Evolutionary conservation across 2,329 filamentous ascomycete species (phyloP).

Genomic region (Trichoderma sp.): DNA sequence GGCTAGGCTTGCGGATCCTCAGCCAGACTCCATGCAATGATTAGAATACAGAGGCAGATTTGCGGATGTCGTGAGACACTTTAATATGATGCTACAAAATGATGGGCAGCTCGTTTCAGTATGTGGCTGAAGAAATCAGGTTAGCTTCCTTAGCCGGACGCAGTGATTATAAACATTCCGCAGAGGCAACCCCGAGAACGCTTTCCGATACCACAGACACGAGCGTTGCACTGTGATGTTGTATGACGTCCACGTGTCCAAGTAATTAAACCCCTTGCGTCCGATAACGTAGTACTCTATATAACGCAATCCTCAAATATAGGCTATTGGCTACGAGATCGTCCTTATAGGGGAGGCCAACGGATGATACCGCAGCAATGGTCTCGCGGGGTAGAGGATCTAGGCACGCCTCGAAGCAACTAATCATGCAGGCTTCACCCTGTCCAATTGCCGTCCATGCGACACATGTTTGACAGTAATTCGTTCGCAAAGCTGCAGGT

Average conservation of each 20-base stretch:
- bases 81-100: background rate
- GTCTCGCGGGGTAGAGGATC: background rate
- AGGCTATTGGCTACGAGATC: background rate
- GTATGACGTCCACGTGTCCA: slow-evolving; percentile 1
- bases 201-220: background rate
- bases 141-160: background rate
- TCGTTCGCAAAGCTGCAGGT: background rate
- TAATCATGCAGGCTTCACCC: background rate
- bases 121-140: background rate
- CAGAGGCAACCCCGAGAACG: background rate
- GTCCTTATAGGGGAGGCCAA: background rate
- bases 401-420: background rate
- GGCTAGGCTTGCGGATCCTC: background rate
- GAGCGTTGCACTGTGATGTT: background rate
- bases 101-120: background rate
- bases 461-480: slow-evolving; percentile 6
- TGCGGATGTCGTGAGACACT: background rate
- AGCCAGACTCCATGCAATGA: background rate
- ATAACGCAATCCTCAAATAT: background rate
- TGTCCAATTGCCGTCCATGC: background rate
- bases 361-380: background rate
- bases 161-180: background rate
- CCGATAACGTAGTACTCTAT: slow-evolving; percentile 12
- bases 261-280: background rate
- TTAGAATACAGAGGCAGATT: background rate